Percentiles rank a stretch among this genome's conserved stretches.
These are phyloP conservation scores for Fistulinella prunicolor DNA, from an alignment of 768 basidiomycete species.

Conservation along the genomic window DNA sequence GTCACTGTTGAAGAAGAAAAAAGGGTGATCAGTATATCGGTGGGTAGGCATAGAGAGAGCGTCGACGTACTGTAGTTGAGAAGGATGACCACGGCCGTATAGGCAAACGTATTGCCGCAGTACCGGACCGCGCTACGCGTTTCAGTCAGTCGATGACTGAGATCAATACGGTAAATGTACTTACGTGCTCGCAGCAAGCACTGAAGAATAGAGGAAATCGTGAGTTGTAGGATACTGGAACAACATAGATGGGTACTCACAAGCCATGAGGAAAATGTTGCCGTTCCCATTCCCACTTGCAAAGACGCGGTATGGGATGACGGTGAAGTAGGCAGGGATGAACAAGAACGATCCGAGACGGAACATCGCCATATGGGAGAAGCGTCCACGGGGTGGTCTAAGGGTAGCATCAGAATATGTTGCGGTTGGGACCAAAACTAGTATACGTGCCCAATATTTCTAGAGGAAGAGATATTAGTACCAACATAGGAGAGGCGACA, in stretches of 20 bases:
- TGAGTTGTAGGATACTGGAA: slow-evolving; percentile 2
- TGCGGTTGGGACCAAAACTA: neutral
- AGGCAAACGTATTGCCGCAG: slow-evolving; percentile 84
- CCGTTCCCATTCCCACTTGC: slow-evolving; percentile 69
- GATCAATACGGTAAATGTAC: slow-evolving; percentile 23
- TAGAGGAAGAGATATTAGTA: slow-evolving; percentile 19
- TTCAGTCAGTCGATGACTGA: neutral
- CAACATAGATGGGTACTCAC: slow-evolving; percentile 38
- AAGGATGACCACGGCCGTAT: slow-evolving; percentile 87
- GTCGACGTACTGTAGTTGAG: slow-evolving; percentile 72
- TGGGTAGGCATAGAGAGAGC: neutral
- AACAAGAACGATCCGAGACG: slow-evolving; percentile 82
- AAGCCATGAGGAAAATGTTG: slow-evolving; percentile 77
- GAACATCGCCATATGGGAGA: slow-evolving; percentile 88
- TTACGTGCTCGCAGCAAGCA: slow-evolving; percentile 78
- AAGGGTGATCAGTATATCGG: neutral
- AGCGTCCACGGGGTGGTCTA: slow-evolving; percentile 78
- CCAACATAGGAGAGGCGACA: neutral
- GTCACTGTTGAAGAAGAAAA: slow-evolving; percentile 57
- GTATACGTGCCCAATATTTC: slow-evolving; percentile 59
- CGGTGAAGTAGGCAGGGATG: slow-evolving; percentile 85
- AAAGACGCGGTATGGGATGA: slow-evolving; percentile 69
- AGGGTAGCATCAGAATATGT: slow-evolving; percentile 9
- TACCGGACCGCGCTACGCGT: slow-evolving; percentile 72
- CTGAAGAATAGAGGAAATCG: slow-evolving; percentile 35